Percentiles rank a stretch among this genome's conserved stretches.
Evolutionary conservation across 208 protist species (phyloP).

Genomic region (Zelonia costaricensis): DNA sequence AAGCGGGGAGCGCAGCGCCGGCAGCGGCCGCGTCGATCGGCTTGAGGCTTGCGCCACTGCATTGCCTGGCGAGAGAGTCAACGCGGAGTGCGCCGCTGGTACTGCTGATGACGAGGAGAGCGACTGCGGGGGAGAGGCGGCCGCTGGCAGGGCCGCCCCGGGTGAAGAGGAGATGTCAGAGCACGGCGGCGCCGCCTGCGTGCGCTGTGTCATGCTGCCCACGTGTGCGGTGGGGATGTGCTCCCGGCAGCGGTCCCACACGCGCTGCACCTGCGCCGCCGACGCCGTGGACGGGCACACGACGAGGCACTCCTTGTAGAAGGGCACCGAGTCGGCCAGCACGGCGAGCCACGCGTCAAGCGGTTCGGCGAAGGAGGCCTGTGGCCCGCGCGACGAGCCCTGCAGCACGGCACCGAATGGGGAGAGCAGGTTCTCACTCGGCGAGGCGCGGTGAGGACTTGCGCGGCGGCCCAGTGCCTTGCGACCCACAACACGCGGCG

Average conservation of each 20-base stretch:
- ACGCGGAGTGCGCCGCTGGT: neutral
- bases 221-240: constrained; percentile 59
- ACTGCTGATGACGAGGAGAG: neutral
- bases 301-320: constrained; percentile 68
- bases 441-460: too few species aligned
- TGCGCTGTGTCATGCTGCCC: constrained; percentile 17
- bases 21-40: constrained; percentile 2
- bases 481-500: too few species aligned
- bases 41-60: too few species aligned
- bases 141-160: neutral
- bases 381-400: constrained; percentile 40
- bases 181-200: neutral
- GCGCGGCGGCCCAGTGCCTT: too few species aligned
- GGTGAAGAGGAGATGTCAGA: neutral
- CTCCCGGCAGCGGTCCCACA: constrained; percentile 41
- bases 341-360: constrained; percentile 73
- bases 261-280: constrained; percentile 14
- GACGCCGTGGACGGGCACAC: constrained; percentile 53
- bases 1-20: constrained; percentile 32
- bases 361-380: constrained; percentile 59
- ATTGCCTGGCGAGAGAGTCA: neutral
- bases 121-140: neutral
- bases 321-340: constrained; percentile 73
- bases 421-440: constrained; percentile 23
- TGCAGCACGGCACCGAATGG: constrained; percentile 55